A percentile compares a stretch with the other conserved stretches of the same genome.
Conservation (phyloP, 2,329 filamentous ascomycete genomes). For the Aspergillus caelatus region DNA sequence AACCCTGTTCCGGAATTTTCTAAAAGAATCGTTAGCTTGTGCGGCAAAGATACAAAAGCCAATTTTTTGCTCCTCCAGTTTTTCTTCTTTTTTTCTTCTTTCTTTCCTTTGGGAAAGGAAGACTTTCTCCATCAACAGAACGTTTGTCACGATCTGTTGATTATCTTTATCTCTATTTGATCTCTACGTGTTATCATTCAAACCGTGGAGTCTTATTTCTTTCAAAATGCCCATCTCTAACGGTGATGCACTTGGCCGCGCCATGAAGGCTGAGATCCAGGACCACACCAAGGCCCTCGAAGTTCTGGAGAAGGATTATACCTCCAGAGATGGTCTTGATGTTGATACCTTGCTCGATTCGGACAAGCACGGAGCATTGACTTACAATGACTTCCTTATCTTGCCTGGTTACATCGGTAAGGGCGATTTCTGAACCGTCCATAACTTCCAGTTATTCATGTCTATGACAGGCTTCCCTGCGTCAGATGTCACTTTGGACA, state of each 20-base stretch:
- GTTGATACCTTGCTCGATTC: constrained; percentile 87
- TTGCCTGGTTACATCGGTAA: constrained; percentile 92
- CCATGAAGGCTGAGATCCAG: constrained; percentile 60
- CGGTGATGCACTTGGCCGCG: constrained; percentile 58
- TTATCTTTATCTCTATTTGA: constrained; percentile 33
- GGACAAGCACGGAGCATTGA: constrained; percentile 87
- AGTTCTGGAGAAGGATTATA: constrained; percentile 75
- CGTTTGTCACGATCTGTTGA: constrained; percentile 50
- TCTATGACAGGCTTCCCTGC: constrained; percentile 74
- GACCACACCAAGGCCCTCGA: constrained; percentile 78
- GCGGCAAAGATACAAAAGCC: constrained; percentile 32
- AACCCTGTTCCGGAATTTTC: constrained; percentile 23
- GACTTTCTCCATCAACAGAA: constrained; percentile 63
- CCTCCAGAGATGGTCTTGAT: constrained; percentile 80
- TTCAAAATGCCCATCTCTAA: constrained; percentile 72
- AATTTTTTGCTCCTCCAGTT: constrained; percentile 33
- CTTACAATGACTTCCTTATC: constrained; percentile 98
- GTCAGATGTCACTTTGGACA: constrained; percentile 83
- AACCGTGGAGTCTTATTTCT: constrained; percentile 33
- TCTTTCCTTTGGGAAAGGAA: constrained; percentile 59
- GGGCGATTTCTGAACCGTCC: constrained; percentile 17
- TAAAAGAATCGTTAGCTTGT: constrained; percentile 23
- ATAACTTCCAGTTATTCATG: constrained; percentile 24
- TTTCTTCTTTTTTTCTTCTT: constrained; percentile 47
- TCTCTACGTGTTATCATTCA: constrained; percentile 28